Evolutionary conservation across 139 green algal species (phyloP).

Genomic region (Asterochloris erici): DNA sequence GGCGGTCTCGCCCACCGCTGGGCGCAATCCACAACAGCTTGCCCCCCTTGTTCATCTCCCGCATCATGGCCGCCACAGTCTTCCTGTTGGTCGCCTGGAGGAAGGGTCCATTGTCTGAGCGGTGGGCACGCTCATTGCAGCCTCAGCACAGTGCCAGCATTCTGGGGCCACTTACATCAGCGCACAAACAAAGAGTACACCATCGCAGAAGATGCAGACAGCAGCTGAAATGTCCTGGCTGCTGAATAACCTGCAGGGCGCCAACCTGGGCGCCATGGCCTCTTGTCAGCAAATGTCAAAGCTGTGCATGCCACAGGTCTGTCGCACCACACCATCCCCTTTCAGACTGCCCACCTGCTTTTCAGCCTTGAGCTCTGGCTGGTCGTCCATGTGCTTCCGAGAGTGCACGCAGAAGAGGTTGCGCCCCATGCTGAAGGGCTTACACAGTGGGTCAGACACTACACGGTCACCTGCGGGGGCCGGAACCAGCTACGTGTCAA

Average conservation of each 20-base stretch:
- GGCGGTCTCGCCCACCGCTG: slow-evolving; percentile 82
- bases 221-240: too few relatives aligned
- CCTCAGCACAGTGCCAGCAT: too few relatives aligned
- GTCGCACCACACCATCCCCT: too few relatives aligned
- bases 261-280: too few relatives aligned
- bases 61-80: slow-evolving; percentile 74
- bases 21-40: slow-evolving; percentile 93
- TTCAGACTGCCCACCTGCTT: slow-evolving; percentile 57
- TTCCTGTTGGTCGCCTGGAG: slow-evolving; percentile 73
- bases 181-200: too few relatives aligned
- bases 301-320: too few relatives aligned
- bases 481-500: neutral
- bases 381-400: slow-evolving; percentile 96
- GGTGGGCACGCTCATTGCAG: too few relatives aligned
- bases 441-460: slow-evolving; percentile 93
- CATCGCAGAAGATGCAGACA: too few relatives aligned
- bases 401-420: slow-evolving; percentile 99
- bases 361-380: slow-evolving; percentile 74
- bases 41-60: slow-evolving; percentile 66
- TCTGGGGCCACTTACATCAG: too few relatives aligned
- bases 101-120: too few relatives aligned
- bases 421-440: slow-evolving; percentile 98
- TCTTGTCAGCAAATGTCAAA: too few relatives aligned
- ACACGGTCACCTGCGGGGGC: slow-evolving; percentile 76
- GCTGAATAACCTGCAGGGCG: too few relatives aligned